A percentile compares a stretch with the other conserved stretches of the same genome.
Evolutionary conservation across 2,329 filamentous ascomycete species (phyloP).

Genomic region (Aspergillus sp.): DNA sequence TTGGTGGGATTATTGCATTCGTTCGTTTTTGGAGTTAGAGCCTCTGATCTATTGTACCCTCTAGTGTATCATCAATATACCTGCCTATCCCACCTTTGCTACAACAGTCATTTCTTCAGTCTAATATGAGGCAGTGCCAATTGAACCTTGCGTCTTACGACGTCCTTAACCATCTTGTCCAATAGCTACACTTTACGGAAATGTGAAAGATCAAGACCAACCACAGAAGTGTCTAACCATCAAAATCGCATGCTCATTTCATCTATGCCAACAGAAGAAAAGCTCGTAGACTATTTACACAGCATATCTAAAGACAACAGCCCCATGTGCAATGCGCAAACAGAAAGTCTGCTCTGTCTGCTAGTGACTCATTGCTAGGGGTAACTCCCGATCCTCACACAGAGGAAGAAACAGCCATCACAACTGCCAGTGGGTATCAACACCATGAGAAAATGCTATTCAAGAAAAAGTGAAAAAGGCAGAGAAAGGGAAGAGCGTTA

Average conservation of each 20-base stretch:
- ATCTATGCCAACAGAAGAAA: constrained; percentile 36
- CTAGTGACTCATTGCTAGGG: background rate
- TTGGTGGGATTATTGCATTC: too few species aligned
- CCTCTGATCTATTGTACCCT: too few species aligned
- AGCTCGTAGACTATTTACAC: constrained; percentile 27
- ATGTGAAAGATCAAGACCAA: background rate
- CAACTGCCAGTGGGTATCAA: constrained; percentile 44
- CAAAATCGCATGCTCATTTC: constrained; percentile 29
- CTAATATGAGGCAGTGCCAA: too few species aligned
- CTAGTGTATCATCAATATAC: too few species aligned
- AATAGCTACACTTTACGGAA: too few species aligned
- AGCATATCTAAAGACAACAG: constrained; percentile 16
- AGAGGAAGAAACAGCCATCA: constrained; percentile 35
- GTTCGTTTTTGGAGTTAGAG: too few species aligned
- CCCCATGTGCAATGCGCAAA: constrained; percentile 12
- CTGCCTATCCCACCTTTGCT: too few species aligned
- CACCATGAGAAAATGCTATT: constrained; percentile 47
- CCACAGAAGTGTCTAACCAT: constrained; percentile 9
- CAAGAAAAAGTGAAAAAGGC: constrained; percentile 18
- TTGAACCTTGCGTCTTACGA: too few species aligned
- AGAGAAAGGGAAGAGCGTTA: constrained; percentile 31
- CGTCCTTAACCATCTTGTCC: too few species aligned
- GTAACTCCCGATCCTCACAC: constrained; percentile 19
- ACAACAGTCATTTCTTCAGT: too few species aligned
- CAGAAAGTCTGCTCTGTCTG: constrained; percentile 5